These are phyloP conservation scores for Lasiodiplodia theobromae DNA, from an alignment of 2,329 filamentous ascomycete genomes.

Conservation along the genomic window DNA sequence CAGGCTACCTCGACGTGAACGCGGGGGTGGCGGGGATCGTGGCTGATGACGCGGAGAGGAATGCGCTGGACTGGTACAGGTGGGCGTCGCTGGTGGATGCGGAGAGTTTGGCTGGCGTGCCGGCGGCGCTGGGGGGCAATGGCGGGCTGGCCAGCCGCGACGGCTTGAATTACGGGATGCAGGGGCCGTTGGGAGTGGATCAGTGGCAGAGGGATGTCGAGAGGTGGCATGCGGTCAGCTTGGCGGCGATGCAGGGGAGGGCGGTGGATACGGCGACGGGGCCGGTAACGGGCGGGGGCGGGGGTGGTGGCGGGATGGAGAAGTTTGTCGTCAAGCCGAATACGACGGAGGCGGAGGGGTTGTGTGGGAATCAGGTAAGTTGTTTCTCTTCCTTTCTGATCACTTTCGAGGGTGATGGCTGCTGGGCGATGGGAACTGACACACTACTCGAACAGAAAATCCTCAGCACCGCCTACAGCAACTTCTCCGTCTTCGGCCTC, in stretches of 20 bases:
- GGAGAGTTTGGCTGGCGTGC: conserved; percentile 18
- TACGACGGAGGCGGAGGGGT: background rate
- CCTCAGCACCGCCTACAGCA: conserved; percentile 32
- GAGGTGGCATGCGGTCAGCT: conserved; percentile 34
- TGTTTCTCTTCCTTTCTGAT: too few species aligned
- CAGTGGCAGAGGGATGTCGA: conserved; percentile 48
- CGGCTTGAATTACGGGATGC: conserved; percentile 31
- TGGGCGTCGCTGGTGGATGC: conserved; percentile 35
- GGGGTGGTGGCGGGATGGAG: background rate
- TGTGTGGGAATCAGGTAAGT: conserved; percentile 2
- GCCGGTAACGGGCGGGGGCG: background rate
- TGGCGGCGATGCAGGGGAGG: conserved; percentile 7
- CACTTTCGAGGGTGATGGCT: too few species aligned
- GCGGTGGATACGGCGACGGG: conserved; percentile 7
- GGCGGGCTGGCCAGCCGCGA: conserved; percentile 24
- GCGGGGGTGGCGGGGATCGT: background rate
- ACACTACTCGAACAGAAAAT: too few species aligned
- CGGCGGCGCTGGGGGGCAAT: conserved; percentile 29
- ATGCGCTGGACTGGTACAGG: conserved; percentile 36
- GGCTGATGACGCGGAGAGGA: background rate
- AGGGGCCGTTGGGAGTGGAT: conserved; percentile 38
- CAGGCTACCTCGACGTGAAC: conserved; percentile 4
- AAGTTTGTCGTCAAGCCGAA: background rate
- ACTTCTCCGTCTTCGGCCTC: conserved; percentile 37
- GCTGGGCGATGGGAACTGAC: too few species aligned